phyloP scores from a whole-genome alignment of 2,329 filamentous ascomycete species.

The Daldinia sp. region DNA sequence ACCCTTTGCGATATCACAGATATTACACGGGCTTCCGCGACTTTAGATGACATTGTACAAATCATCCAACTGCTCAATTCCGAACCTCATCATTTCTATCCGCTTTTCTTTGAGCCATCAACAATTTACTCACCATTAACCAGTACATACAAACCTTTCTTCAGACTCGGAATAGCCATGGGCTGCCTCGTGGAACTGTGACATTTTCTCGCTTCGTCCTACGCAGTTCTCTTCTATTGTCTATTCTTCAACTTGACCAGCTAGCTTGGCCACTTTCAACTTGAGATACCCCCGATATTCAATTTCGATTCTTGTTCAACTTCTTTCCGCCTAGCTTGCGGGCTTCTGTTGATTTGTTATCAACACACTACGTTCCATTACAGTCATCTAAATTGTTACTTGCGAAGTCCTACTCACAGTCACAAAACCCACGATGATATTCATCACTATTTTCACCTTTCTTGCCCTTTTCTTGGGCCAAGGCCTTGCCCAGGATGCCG shows the following conservation, averaged over 20 bases:
- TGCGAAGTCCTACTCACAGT: background rate
- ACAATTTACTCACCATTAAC: conserved; percentile 5
- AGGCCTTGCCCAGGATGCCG: conserved; percentile 34
- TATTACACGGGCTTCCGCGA: conserved; percentile 19
- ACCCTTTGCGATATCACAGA: conserved; percentile 2
- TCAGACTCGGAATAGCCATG: conserved; percentile 24
- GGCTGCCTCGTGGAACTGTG: conserved; percentile 25
- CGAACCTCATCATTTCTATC: conserved; percentile 17
- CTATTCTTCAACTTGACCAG: conserved; percentile 30
- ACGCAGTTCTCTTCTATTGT: conserved; percentile 25
- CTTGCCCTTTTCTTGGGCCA: conserved; percentile 32
- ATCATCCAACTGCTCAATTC: conserved; percentile 17
- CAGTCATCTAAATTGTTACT: background rate
- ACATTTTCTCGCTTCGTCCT: conserved; percentile 23
- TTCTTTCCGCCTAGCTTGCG: conserved; percentile 5
- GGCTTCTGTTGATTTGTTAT: conserved; percentile 12
- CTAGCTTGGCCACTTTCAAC: conserved; percentile 37
- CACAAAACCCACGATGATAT: conserved; percentile 23
- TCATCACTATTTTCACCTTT: conserved; percentile 23
- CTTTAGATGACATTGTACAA: conserved; percentile 29
- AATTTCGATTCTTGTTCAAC: conserved; percentile 19
- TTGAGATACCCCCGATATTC: conserved; percentile 36
- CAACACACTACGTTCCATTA: background rate
- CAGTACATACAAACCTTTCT: conserved; percentile 18
- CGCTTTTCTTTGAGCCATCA: background rate